phyloP scores from a whole-genome alignment of 768 basidiomycete genomes.

The Suillus occidentalis region DNA sequence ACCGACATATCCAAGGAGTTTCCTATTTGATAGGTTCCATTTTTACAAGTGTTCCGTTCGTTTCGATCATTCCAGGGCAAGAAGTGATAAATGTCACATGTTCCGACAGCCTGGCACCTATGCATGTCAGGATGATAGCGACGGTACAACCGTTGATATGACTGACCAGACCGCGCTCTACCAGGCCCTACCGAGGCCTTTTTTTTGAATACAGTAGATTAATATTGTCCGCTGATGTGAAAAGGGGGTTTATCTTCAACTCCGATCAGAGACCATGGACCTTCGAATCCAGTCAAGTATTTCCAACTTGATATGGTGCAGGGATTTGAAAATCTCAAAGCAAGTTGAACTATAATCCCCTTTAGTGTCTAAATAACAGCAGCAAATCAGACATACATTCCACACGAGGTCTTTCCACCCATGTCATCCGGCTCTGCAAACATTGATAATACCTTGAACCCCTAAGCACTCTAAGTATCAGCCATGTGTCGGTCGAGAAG shows the following conservation, averaged over 20 bases:
- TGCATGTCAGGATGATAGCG: background rate
- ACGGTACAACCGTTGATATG: background rate
- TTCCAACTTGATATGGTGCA: conserved; percentile 34
- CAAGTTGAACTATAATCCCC: conserved; percentile 25
- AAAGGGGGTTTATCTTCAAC: conserved; percentile 73
- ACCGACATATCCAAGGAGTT: conserved; percentile 42
- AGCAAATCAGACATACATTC: conserved; percentile 29
- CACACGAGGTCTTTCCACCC: conserved; percentile 43
- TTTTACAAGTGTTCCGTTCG: conserved; percentile 50
- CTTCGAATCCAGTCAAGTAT: conserved; percentile 26
- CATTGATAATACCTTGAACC: conserved; percentile 35
- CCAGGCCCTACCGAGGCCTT: conserved; percentile 45
- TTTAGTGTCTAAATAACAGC: background rate
- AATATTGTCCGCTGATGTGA: conserved; percentile 86
- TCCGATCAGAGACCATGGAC: conserved; percentile 72
- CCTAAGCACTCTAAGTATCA: conserved; percentile 3
- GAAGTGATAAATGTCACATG: conserved; percentile 60
- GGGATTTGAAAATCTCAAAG: conserved; percentile 37
- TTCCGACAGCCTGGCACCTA: conserved; percentile 10
- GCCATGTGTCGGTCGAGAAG: background rate
- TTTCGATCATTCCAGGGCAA: conserved; percentile 41
- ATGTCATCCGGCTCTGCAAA: conserved; percentile 26
- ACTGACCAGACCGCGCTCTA: conserved; percentile 21
- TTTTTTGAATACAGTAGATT: conserved; percentile 72
- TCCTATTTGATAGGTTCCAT: conserved; percentile 53